Percentiles rank a stretch among this genome's conserved stretches.
These are phyloP conservation scores for Cucurbita maxima DNA, from an alignment of 306 rosid species.

Conservation along the genomic window DNA sequence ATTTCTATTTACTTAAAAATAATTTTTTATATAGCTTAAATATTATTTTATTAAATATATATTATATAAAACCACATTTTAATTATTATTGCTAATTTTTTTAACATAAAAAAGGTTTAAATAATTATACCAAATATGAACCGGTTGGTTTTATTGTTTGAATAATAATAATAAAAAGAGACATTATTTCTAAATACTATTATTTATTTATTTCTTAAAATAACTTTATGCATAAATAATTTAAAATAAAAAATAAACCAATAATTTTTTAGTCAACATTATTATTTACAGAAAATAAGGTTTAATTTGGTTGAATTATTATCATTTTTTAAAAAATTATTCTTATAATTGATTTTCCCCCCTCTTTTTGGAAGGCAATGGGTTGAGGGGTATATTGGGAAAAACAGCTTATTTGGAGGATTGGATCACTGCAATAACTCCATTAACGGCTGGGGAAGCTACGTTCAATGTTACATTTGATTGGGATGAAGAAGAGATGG, in stretches of 20 bases:
- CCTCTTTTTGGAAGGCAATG: not conserved
- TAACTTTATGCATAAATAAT: too few relatives aligned
- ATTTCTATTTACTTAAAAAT: too few relatives aligned
- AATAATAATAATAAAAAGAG: too few relatives aligned
- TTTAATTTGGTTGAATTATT: too few relatives aligned
- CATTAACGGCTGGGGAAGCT: slow-evolving; percentile 25
- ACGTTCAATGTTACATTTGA: slow-evolving; percentile 34
- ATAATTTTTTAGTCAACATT: not conserved
- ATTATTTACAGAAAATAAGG: too few relatives aligned
- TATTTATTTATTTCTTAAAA: too few relatives aligned
- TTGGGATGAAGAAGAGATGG: slow-evolving; percentile 26
- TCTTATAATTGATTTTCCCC: too few relatives aligned
- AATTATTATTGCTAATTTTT: not conserved
- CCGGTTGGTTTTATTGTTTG: too few relatives aligned
- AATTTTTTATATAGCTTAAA: not conserved
- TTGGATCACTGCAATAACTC: slow-evolving; percentile 21
- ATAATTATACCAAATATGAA: too few relatives aligned
- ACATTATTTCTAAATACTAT: too few relatives aligned
- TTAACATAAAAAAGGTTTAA: not conserved
- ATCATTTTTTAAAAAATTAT: too few relatives aligned
- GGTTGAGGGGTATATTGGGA: slow-evolving; percentile 40
- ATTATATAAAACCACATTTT: not conserved
- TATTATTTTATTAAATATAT: not conserved
- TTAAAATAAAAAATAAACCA: too few relatives aligned
- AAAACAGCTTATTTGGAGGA: slow-evolving; percentile 40